Evolutionary conservation across 2,329 filamentous ascomycete genomes (phyloP).

Genomic region (Aspergillus sp.): DNA sequence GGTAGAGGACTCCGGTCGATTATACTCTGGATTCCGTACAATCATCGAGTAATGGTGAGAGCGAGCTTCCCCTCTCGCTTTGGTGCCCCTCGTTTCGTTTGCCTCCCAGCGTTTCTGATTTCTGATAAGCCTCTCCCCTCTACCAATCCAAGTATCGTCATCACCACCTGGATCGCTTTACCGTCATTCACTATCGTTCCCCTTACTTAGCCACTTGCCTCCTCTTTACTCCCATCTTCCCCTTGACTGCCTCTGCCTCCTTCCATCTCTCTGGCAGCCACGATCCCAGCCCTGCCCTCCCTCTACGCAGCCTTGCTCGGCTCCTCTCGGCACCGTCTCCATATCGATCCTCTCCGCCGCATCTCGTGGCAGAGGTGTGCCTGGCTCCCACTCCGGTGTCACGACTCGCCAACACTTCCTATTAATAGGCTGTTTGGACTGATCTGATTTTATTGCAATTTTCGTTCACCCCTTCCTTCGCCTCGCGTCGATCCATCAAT

Average conservation of each 20-base stretch:
- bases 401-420: neutral
- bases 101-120: constrained; percentile 29
- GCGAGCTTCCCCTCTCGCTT: neutral
- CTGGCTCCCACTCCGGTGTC: neutral
- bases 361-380: neutral
- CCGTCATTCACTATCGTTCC: constrained; percentile 2
- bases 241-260: neutral
- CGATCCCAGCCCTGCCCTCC: neutral
- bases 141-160: constrained; percentile 2
- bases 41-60: neutral
- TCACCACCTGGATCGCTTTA: constrained; percentile 1
- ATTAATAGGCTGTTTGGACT: constrained; percentile 13
- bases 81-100: constrained; percentile 22
- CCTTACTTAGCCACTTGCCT: constrained; percentile 4
- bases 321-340: neutral
- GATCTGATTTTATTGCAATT: constrained; percentile 14
- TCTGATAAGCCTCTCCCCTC: constrained; percentile 32
- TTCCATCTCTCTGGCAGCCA: neutral
- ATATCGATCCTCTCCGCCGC: neutral
- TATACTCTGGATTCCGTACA: neutral
- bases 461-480: constrained; percentile 7
- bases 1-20: too few relatives aligned
- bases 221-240: neutral
- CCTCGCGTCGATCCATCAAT: constrained; percentile 9
- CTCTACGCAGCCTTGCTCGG: neutral